A percentile compares a stretch with the other conserved stretches of the same genome.
Evolutionary conservation across 306 rosid genomes (phyloP).

Genomic region (Trifolium repens): DNA sequence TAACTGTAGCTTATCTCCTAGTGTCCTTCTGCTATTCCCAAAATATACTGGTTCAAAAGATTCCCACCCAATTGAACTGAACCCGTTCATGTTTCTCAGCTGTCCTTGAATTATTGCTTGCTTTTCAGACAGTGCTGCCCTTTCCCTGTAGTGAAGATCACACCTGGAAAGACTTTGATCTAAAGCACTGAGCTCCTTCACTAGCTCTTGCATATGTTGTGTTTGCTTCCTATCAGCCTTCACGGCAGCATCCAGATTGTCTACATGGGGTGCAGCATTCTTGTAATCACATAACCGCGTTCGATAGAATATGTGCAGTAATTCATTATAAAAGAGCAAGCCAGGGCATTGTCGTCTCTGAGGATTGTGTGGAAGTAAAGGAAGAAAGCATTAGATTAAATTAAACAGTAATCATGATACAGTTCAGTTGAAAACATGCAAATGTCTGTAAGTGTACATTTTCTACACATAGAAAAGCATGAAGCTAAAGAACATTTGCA

Average conservation of each 20-base stretch:
- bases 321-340: slow-evolving; percentile 84
- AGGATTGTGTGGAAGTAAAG: slow-evolving; percentile 36
- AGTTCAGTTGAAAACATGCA: slow-evolving; percentile 31
- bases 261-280: slow-evolving; percentile 87
- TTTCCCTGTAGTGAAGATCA: slow-evolving; percentile 80
- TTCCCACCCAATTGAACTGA: slow-evolving; percentile 58
- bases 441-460: slow-evolving; percentile 5
- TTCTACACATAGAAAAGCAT: slow-evolving; percentile 24
- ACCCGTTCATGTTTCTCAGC: slow-evolving; percentile 55
- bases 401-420: slow-evolving; percentile 32
- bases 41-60: slow-evolving; percentile 79
- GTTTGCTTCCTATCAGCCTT: slow-evolving; percentile 77
- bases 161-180: slow-evolving; percentile 85
- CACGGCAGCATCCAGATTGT: slow-evolving; percentile 91
- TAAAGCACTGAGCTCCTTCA: slow-evolving; percentile 71
- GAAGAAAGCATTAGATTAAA: slow-evolving; percentile 29
- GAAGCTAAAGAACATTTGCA: slow-evolving; percentile 40
- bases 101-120: slow-evolving; percentile 72
- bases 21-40: slow-evolving; percentile 73
- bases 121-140: slow-evolving; percentile 80
- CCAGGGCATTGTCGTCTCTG: slow-evolving; percentile 83
- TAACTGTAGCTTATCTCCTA: slow-evolving; percentile 82
- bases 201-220: slow-evolving; percentile 65
- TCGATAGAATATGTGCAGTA: slow-evolving; percentile 87
- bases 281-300: slow-evolving; percentile 93